Base-by-base conservation (phyloP, 169 alveolate genomes). In the Cyclospora cayetanensis region DNA sequence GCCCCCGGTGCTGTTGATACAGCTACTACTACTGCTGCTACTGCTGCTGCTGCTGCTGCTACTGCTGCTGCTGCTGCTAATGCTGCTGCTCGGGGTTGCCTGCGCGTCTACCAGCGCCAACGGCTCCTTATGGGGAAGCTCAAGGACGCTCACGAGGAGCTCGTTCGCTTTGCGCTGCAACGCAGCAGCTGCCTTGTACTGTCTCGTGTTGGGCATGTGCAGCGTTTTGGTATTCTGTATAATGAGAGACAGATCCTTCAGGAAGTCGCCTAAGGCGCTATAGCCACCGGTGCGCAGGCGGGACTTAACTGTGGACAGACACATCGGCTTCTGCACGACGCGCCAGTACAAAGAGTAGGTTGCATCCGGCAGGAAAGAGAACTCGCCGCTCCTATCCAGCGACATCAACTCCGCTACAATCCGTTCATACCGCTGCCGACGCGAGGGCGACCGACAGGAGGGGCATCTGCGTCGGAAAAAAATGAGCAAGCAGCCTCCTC, bases 311-410 rank as follows among this genome's bases (percentile, higher is more conserved):
- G 94, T 94, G 41, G 87, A 70, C 29, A 95, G 91, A 72, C 94
- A 92, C 96, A 95, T 95, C 29, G 97, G 97, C 35, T 93, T 83
- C 76, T 90, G 93, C 25, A 95, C 97, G 22, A 95, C 76, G 20
- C 97, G 91, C 97, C 97, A 95, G 84, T 95, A 95, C 22, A 93
- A 82, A 34, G 93, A 90, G 92, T 65, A 95, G 29, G 95, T 82
- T 20, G 93, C 94, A 22, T 96, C 95, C 31, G 95, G 95, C 37
- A 95, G 96, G 91, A 93, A 94, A 41, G 96, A 92, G 66, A 95
- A 95, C 85, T 94, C 94, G 53, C 89, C 94, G 42, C 72, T 70
- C 76, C 90, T 93, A 80, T 95, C 97, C 53, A 92, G 76, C 31
- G 90, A 55, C 53, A 95, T 92, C 37, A 95, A 90, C 93, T 91